Evolutionary conservation across 2,329 filamentous ascomycete genomes (phyloP).

Genomic region (Aspergillus spinulosporus): DNA sequence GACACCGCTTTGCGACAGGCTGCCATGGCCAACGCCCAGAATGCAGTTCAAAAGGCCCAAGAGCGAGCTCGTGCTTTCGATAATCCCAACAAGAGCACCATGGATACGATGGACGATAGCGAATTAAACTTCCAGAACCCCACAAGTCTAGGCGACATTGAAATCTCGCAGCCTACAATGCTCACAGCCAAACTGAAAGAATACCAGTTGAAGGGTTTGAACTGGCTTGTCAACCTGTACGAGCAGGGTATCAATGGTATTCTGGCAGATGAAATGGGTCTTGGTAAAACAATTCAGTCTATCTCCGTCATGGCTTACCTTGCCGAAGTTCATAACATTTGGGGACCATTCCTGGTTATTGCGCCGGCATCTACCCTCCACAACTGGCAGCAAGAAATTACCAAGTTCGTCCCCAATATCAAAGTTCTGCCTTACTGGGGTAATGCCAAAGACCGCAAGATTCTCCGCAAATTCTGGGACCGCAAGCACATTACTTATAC

Average conservation of each 20-base stretch:
- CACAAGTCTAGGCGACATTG: slow-evolving; percentile 87
- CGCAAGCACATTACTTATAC: slow-evolving; percentile 95
- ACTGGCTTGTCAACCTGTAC: slow-evolving; percentile 98
- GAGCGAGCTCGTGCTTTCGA: slow-evolving; percentile 93
- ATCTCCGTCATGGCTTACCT: slow-evolving; percentile 99
- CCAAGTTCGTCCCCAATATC: slow-evolving; percentile 88
- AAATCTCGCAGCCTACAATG: slow-evolving; percentile 91
- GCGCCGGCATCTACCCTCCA: slow-evolving; percentile 94
- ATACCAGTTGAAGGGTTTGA: slow-evolving; percentile 98
- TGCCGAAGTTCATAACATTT: slow-evolving; percentile 95
- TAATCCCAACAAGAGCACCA: slow-evolving; percentile 68
- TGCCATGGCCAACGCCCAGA: slow-evolving; percentile 93
- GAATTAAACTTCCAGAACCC: slow-evolving; percentile 99
- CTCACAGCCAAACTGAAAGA: slow-evolving; percentile 94
- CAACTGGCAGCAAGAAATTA: slow-evolving; percentile 99
- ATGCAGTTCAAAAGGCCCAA: slow-evolving; percentile 91
- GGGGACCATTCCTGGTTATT: slow-evolving; percentile 96
- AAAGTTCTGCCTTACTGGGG: slow-evolving; percentile 99
- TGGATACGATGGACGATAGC: slow-evolving; percentile 81
- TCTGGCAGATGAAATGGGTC: slow-evolving; percentile 97
- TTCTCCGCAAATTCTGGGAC: slow-evolving; percentile 98
- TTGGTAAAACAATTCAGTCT: slow-evolving; percentile 97
- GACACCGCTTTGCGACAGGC: slow-evolving; percentile 77
- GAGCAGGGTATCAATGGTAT: slow-evolving; percentile 99
- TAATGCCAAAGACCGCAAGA: slow-evolving; percentile 87